A percentile compares a stretch with the other conserved stretches of the same genome.
Evolutionary conservation across 1,284 basidiomycete genomes (phyloP).

Genomic region (Rhodotorula sp.): DNA sequence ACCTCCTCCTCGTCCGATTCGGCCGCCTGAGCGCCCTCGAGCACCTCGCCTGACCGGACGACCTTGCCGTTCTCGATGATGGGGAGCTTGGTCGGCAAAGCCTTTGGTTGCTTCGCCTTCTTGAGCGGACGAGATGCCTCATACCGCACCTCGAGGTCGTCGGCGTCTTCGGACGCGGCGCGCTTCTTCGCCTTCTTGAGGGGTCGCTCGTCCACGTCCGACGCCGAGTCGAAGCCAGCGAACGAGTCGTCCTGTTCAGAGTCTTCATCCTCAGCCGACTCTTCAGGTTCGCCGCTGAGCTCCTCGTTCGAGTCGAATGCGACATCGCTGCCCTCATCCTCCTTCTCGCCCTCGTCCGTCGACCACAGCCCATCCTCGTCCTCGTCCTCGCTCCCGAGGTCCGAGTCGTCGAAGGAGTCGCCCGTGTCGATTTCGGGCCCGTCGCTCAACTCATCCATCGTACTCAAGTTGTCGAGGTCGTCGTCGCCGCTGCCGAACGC

Average conservation of each 20-base stretch:
- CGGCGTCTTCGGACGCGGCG: constrained; percentile 15
- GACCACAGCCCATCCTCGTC: constrained; percentile 49
- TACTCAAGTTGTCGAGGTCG: constrained; percentile 51
- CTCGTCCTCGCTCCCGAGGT: constrained; percentile 53
- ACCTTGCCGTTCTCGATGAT: constrained; percentile 39
- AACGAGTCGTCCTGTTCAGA: neutral
- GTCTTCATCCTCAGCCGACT: constrained; percentile 27
- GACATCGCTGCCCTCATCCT: constrained; percentile 48
- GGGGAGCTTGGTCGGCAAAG: constrained; percentile 30
- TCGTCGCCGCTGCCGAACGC: constrained; percentile 38
- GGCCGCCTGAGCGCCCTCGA: constrained; percentile 36
- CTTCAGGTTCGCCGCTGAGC: neutral
- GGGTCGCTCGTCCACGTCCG: constrained; percentile 58
- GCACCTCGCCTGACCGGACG: constrained; percentile 25
- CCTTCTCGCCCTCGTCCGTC: constrained; percentile 43
- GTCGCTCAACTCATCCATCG: constrained; percentile 66
- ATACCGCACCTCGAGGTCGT: constrained; percentile 43
- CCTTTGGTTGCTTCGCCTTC: constrained; percentile 24
- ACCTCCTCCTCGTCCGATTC: constrained; percentile 44
- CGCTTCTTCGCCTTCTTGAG: constrained; percentile 19
- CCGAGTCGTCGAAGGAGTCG: constrained; percentile 53
- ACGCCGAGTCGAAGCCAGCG: constrained; percentile 4
- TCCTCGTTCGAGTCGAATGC: constrained; percentile 45
- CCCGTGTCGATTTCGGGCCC: constrained; percentile 58
- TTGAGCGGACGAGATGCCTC: constrained; percentile 28